Conservation (phyloP, 2,329 filamentous ascomycete species). For the Mycosphaerella sp. region DNA sequence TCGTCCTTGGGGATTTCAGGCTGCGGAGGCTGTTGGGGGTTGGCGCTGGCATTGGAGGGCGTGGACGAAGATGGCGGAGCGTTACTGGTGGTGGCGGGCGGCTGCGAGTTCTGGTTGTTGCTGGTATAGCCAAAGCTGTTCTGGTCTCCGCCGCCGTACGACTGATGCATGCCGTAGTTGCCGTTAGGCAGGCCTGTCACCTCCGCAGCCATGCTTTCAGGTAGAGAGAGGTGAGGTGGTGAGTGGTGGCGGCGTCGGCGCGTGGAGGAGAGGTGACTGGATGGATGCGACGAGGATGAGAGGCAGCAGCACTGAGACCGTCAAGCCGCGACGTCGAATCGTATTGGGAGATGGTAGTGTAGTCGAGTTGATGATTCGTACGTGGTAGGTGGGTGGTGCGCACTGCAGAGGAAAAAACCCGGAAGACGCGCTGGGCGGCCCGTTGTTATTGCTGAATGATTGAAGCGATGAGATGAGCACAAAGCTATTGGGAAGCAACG, state of each 20-base stretch:
- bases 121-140: slow-evolving; percentile 28
- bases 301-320: background rate
- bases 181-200: slow-evolving; percentile 41
- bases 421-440: background rate
- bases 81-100: slow-evolving; percentile 18
- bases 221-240: background rate
- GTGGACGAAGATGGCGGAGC: slow-evolving; percentile 21
- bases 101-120: slow-evolving; percentile 28
- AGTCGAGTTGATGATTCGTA: background rate
- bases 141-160: slow-evolving; percentile 35
- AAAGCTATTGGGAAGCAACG: background rate
- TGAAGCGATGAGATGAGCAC: background rate
- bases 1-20: slow-evolving; percentile 69
- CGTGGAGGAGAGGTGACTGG: background rate
- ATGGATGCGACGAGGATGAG: slow-evolving; percentile 1
- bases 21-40: slow-evolving; percentile 16
- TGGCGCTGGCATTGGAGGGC: slow-evolving; percentile 19
- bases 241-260: slow-evolving; percentile 1
- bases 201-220: slow-evolving; percentile 37
- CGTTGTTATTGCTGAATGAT: too few relatives aligned
- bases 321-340: slow-evolving; percentile 2
- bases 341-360: background rate
- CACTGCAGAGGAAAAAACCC: slow-evolving; percentile 1
- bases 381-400: background rate
- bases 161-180: slow-evolving; percentile 40